phyloP scores from a whole-genome alignment of 495 filamentous ascomycete genomes.

The Aspergillus campestris region DNA sequence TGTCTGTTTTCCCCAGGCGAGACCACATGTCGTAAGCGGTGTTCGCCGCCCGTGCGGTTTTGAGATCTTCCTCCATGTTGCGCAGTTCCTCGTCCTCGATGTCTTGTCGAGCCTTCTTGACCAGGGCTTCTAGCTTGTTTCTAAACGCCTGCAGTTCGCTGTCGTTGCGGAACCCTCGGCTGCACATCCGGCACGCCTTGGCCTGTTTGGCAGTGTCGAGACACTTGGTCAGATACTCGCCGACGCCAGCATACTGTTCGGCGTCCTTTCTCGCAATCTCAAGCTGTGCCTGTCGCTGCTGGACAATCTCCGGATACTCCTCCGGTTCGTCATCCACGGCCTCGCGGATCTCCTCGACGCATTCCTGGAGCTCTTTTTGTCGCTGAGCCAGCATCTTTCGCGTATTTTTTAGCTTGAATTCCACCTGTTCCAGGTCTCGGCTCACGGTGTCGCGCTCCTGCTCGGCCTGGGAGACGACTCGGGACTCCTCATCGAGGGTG shows the following conservation, averaged over 20 bases:
- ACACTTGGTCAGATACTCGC: slow-evolving; percentile 55
- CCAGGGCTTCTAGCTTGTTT: slow-evolving; percentile 50
- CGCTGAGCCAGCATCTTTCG: slow-evolving; percentile 55
- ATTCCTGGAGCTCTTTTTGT: slow-evolving; percentile 52
- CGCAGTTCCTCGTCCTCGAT: slow-evolving; percentile 46
- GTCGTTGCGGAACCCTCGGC: slow-evolving; percentile 51
- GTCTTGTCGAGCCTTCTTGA: slow-evolving; percentile 47
- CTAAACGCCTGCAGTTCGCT: slow-evolving; percentile 49
- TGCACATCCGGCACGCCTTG: slow-evolving; percentile 65
- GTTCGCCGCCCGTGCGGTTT: slow-evolving; percentile 48
- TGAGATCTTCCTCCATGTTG: slow-evolving; percentile 45
- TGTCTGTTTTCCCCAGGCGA: slow-evolving; percentile 57
- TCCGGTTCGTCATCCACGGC: slow-evolving; percentile 46
- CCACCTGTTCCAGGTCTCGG: slow-evolving; percentile 67
- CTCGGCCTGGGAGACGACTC: slow-evolving; percentile 50
- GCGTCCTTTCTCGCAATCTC: slow-evolving; percentile 54
- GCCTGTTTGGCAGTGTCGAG: slow-evolving; percentile 48
- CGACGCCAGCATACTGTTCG: slow-evolving; percentile 50
- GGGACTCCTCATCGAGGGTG: slow-evolving; percentile 47
- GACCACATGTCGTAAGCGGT: slow-evolving; percentile 65
- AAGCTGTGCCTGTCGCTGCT: slow-evolving; percentile 50
- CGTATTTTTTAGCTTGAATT: slow-evolving; percentile 62
- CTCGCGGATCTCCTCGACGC: slow-evolving; percentile 41
- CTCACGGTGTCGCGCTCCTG: slow-evolving; percentile 58
- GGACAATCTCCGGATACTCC: slow-evolving; percentile 43